Percentiles rank a stretch among this genome's conserved stretches.
These are phyloP conservation scores for Steccherinum ochraceum DNA, from an alignment of 768 basidiomycete species.

Conservation along the genomic window DNA sequence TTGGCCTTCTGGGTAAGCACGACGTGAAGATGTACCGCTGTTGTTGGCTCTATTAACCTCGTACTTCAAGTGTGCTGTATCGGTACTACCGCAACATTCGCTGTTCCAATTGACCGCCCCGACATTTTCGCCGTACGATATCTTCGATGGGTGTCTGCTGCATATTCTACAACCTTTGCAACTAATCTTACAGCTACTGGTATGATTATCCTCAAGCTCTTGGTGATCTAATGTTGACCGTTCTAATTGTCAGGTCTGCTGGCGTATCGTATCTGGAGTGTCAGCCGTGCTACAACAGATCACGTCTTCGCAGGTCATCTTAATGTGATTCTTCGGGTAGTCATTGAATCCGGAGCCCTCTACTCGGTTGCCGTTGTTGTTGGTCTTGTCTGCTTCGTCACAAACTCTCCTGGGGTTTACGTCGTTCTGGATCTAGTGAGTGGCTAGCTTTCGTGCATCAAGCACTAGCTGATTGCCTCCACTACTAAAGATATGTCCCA, in stretches of 20 bases:
- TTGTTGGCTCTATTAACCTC: too few relatives aligned
- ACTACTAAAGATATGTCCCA: slow-evolving; percentile 32
- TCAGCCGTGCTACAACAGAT: slow-evolving; percentile 17
- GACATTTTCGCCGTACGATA: slow-evolving; percentile 21
- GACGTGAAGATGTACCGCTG: too few relatives aligned
- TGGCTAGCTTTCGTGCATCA: too few relatives aligned
- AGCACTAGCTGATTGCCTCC: too few relatives aligned
- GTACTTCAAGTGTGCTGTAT: too few relatives aligned
- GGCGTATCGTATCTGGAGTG: slow-evolving; percentile 25
- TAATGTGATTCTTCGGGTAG: slow-evolving; percentile 22
- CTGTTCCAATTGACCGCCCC: too few relatives aligned
- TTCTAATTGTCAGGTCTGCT: slow-evolving; percentile 26
- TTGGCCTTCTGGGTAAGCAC: slow-evolving; percentile 5
- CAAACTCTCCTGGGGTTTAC: slow-evolving; percentile 24
- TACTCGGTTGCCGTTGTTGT: slow-evolving; percentile 30
- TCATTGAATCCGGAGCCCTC: slow-evolving; percentile 32
- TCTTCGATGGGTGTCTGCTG: slow-evolving; percentile 27
- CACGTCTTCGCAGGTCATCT: slow-evolving; percentile 12
- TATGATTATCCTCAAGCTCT: too few relatives aligned
- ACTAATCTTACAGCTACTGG: slow-evolving; percentile 27
- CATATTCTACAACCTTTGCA: slow-evolving; percentile 22
- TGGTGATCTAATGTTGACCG: too few relatives aligned
- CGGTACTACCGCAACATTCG: too few relatives aligned
- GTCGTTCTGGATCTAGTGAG: slow-evolving; percentile 31
- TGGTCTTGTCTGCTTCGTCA: slow-evolving; percentile 24